Base-by-base conservation (phyloP, 2,329 filamentous ascomycete genomes). In the Colletotrichum gloeosporioides region DNA sequence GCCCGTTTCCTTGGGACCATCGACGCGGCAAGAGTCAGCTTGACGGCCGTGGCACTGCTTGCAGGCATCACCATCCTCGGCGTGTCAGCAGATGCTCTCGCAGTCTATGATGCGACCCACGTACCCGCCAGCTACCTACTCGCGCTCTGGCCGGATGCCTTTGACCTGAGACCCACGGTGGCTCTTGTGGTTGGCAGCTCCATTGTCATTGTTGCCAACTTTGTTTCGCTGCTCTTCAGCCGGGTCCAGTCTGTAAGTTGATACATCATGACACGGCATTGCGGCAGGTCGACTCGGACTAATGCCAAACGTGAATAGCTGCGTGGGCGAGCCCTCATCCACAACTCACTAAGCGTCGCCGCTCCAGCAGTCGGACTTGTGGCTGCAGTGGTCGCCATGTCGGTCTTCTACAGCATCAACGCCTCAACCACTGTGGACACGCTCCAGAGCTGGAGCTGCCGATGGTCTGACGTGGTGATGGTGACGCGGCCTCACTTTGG, bases 371-470 rank as follows among this genome's bases (percentile, higher is more conserved):
- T 82, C n/a, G 81, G 79, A 25, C 80, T 87, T 69, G 77, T 84
- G 64, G 82, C 86, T 15, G 87, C 89, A 53, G 81, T 92, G 66
- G 84, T 92, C 71, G 87, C 88, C 77, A 89, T 91, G 80, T 84
- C 87, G 68, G 88, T 93, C 82, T 92, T 90, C 82, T 93, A 92
- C 80, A 86, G 86, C 71, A 86, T 90, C 82, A 90, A 92, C 78
- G 82, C 87, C 22, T 92, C 91, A 5, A 83, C 83, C 16, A 86
- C 85, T 10, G 84, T 85, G 75, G 90, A 92, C 80, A 91, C 90
- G 8, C 83, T 93, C 13, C 86, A 92, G 80, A 92, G 90, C 82
- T 93, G 92, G 92, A 90, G 88, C 55, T 93, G 92, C 82, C 90
- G 90, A 77, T 93, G 92, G 91, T 83, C 84, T 10, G 80, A 85